Evolutionary conservation across 2,329 filamentous ascomycete species (phyloP).

Genomic region (Sporothrix sp.): DNA sequence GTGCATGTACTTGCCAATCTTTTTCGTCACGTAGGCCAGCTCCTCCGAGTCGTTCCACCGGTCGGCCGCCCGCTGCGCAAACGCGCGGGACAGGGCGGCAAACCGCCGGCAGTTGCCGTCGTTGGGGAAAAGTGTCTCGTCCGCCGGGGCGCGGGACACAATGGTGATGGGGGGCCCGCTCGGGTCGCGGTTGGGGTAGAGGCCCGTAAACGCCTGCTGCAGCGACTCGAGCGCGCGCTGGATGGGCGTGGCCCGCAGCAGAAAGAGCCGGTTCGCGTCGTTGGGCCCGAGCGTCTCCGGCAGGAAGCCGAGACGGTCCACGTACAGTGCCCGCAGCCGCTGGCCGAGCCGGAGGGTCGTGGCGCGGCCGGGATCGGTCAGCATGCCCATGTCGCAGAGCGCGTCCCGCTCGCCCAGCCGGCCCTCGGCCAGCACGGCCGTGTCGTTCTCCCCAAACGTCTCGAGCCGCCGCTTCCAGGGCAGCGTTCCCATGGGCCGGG

Average conservation of each 20-base stretch:
- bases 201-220: slow-evolving; percentile 63
- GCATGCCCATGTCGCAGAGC: slow-evolving; percentile 69
- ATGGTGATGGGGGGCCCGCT: slow-evolving; percentile 49
- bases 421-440: slow-evolving; percentile 60
- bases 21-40: slow-evolving; percentile 70
- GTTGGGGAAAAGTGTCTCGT: slow-evolving; percentile 76
- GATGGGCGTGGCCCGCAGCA: slow-evolving; percentile 64
- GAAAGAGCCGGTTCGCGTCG: slow-evolving; percentile 45
- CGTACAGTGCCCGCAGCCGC: slow-evolving; percentile 61
- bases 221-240: slow-evolving; percentile 68
- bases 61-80: slow-evolving; percentile 60
- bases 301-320: slow-evolving; percentile 65
- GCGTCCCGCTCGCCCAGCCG: slow-evolving; percentile 61
- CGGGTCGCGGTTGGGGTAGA: slow-evolving; percentile 53
- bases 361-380: slow-evolving; percentile 65
- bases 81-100: slow-evolving; percentile 56
- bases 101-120: slow-evolving; percentile 65
- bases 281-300: slow-evolving; percentile 41
- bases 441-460: slow-evolving; percentile 62
- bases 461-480: slow-evolving; percentile 69
- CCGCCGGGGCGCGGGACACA: slow-evolving; percentile 50
- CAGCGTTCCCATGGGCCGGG: slow-evolving; percentile 34
- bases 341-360: slow-evolving; percentile 61
- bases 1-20: slow-evolving; percentile 81
- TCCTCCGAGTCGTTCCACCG: slow-evolving; percentile 69